These are phyloP conservation scores for Leishmania braziliensis DNA, from an alignment of 208 protist species.

Conservation along the genomic window DNA sequence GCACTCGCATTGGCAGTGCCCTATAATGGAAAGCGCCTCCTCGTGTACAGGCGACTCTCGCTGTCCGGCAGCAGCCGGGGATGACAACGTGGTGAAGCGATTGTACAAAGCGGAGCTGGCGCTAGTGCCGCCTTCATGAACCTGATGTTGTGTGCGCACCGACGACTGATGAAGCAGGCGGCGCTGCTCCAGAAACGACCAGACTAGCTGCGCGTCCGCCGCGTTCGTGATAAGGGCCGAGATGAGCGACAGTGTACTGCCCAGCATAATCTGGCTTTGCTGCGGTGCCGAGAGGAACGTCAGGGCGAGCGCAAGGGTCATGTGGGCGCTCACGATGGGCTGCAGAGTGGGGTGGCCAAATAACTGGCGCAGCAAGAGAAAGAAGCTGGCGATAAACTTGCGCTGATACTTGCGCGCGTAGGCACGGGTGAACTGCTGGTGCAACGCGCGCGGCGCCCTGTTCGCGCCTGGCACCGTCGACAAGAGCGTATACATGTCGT, in stretches of 20 bases:
- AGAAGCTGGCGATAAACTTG: conserved; percentile 68
- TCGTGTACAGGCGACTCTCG: conserved; percentile 25
- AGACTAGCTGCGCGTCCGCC: conserved; percentile 63
- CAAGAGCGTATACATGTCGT: conserved; percentile 15
- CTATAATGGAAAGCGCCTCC: conserved; percentile 61
- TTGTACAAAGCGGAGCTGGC: background rate
- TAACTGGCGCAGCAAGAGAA: conserved; percentile 79
- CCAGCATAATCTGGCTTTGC: conserved; percentile 64
- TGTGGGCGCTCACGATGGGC: conserved; percentile 44
- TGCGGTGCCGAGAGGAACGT: conserved; percentile 65
- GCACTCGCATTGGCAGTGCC: conserved; percentile 81
- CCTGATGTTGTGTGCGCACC: conserved; percentile 13
- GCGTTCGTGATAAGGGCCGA: conserved; percentile 62
- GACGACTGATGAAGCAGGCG: conserved; percentile 49
- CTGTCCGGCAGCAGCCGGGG: background rate
- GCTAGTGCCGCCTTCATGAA: background rate
- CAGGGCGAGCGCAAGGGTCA: conserved; percentile 62
- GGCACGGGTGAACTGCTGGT: conserved; percentile 63
- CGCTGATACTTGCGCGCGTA: conserved; percentile 66
- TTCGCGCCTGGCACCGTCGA: conserved; percentile 15
- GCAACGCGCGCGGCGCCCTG: conserved; percentile 23
- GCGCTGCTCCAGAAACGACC: conserved; percentile 61
- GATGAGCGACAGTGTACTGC: conserved; percentile 76
- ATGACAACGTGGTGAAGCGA: background rate
- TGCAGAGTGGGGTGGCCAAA: conserved; percentile 57